These are phyloP conservation scores for Rhododendron mucronatum DNA, from an alignment of 148 eudicot genomes.

Conservation along the genomic window DNA sequence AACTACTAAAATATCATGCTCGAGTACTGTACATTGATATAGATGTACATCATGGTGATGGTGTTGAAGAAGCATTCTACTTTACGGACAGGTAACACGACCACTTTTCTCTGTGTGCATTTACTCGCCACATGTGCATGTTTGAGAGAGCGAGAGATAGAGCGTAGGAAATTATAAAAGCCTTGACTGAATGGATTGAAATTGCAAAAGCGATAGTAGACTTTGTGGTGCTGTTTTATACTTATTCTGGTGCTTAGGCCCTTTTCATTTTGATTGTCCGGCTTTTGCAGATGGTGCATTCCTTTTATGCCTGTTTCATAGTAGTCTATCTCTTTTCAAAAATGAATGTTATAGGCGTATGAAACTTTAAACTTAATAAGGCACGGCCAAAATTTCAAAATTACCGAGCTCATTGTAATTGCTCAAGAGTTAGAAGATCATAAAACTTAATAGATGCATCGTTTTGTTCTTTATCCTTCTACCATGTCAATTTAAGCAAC, in stretches of 20 bases:
- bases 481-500: background rate
- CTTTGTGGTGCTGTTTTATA: background rate
- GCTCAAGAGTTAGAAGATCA: background rate
- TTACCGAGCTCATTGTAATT: background rate
- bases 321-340: background rate
- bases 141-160: background rate
- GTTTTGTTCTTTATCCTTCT: background rate
- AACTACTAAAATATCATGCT: slow-evolving; percentile 95
- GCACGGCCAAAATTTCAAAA: background rate
- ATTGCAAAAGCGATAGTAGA: background rate
- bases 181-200: background rate
- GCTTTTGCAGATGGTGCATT: background rate
- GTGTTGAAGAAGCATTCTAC: slow-evolving; percentile 99
- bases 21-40: slow-evolving; percentile 97
- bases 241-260: background rate
- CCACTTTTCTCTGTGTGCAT: background rate
- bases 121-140: background rate
- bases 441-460: background rate
- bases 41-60: slow-evolving; percentile 99
- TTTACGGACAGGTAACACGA: slow-evolving; percentile 75
- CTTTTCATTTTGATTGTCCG: background rate
- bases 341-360: background rate
- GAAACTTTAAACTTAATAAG: background rate
- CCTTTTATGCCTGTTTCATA: background rate
- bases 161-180: background rate